Base-by-base conservation (phyloP, 805 yeast genomes). In the Ogataea chonburiensis region DNA sequence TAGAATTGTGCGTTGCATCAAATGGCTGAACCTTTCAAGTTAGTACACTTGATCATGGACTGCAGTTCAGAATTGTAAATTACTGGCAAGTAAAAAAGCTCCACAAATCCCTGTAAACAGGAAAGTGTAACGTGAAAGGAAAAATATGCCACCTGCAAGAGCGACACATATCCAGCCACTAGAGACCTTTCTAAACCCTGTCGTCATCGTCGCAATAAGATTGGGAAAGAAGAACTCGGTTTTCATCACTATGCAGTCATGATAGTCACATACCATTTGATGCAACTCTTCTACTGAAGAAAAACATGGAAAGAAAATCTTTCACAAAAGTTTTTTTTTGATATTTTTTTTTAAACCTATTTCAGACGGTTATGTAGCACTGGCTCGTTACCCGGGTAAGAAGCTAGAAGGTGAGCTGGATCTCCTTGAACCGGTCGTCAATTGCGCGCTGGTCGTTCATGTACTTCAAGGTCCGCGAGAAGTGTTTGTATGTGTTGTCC, bases 201-300 rank as follows among this genome's bases (percentile, higher is more conserved):
- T 83, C 89, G 87, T 82, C 93, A 83, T 81, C 80, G 89, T 83
- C 93, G 89, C 77, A 67, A 78, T 86, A 73, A 86, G 64, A 81
- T 86, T 77, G 84, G 88, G 89, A 83, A 83, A 82, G 89, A 83
- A 82, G 88, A 70, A 77, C 85, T 73, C 60, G 46, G 17, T 53
- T n/a, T 43, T 60, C 64, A 60, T 60, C 64, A 60, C 28, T 10
- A 34, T 24, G 39, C 38, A 28, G 37, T 31, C 25, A 33, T 36
- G 32, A 29, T 28, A 37, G 27, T 12, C 26, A 38, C 42, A 31
- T 34, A 42, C 46, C 40, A 42, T 34, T 42, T 42, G 42, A 35
- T 32, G 23, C 37, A 34, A 37, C 40, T 34, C 35, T 38, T 38
- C 39, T 34, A 24, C 40, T 37, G 40, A 37, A 37, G 40, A 30